Evolutionary conservation across 2,329 filamentous ascomycete species (phyloP), one percentile per base, ranked within the genome.

Genomic region (Aulographum hederae): DNA sequence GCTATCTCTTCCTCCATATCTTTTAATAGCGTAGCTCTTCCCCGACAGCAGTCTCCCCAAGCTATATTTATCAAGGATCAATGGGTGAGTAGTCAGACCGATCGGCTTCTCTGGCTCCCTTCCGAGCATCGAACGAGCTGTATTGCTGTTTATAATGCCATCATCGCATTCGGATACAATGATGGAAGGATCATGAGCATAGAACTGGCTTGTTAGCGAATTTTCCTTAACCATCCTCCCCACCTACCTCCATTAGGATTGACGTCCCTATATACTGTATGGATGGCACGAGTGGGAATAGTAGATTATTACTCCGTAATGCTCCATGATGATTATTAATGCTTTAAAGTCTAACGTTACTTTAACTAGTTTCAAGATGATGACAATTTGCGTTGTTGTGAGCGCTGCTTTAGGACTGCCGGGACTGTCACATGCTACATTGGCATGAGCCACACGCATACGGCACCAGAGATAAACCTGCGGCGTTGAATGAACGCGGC

Each of bases 51-150:
- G 29, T 12, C 19, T 6, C 29, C 8, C n/a, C 18, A 10, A 10
- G 10, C 8, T 31, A 31, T 31, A 8, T 31, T 31, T 18, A 13
- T 31, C 29, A 11, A 31, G 6, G 29, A 31, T 17, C 13, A 31
- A 31, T 31, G 29, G 29, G 29, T 31, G 29, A 31, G 15, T 31
- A n/a, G 16, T 20, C 14, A 20, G 15, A 31, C 16, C 29, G 29
- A 31, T 8, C 29, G 29, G n/a, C 8, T 31, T 20, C 29, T 31
- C 13, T 31, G 29, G 29, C 29, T 31, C 19, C 15, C 29, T 31
- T 6, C 18, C 6, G 29, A 31, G 15, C 18, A 31, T 18, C 14
- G 29, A 6, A n/a, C 15, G 13, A 18, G 13, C 29, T 6, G 15
- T 6, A 18, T 18, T 19, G 29, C 29, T 13, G 29, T 31, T 20